Base-by-base conservation (phyloP, 2,329 filamentous ascomycete genomes). In the Cercospora sojina region DNA sequence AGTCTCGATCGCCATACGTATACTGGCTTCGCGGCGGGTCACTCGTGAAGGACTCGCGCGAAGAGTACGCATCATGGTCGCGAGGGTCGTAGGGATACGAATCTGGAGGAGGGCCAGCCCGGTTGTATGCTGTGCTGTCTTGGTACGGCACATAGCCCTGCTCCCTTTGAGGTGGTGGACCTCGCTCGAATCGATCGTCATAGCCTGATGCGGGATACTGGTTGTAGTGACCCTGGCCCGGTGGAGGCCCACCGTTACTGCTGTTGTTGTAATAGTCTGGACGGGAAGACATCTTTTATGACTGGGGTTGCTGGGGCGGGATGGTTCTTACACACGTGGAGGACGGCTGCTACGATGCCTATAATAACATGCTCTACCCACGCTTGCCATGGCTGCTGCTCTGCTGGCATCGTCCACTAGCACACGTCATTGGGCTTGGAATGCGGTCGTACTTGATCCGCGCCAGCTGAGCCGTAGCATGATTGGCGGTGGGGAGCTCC, bases 71-170 rank as follows among this genome's bases (percentile, higher is more conserved):
- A 51, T 47, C 47, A 13, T 49, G 59, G 38, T 59, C 58, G 29
- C 59, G 55, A 38, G 57, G 53, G n/a, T 27, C 41, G 53, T 64
- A 63, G 35, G 62, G 29, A 16, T 66, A 66, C 12, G 59, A 31
- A 20, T 67, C 59, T 23, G 56, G 47, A 16, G 55, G 55, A 49
- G 47, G 35, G 27, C 25, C 43, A 27, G 56, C 47, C 29, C 31
- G 58, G 25, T 25, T 56, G 20, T 62, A 41, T 31, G 63, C 63
- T 18, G 60, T 27, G 47, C 23, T 67, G 47, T 67, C 65, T 35
- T 60, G 57, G 38, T 67, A 67, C 3, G 65, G 65, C 10, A 67
- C 61, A 20, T 67, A 67, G 29, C 65, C 65, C 38, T 55, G 55
- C 23, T 66, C 60, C 29, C 64, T 47, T n/a, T 47, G 35, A 27